Evolutionary conservation across 2,329 filamentous ascomycete species (phyloP).

Genomic region (Aspergillus persii): DNA sequence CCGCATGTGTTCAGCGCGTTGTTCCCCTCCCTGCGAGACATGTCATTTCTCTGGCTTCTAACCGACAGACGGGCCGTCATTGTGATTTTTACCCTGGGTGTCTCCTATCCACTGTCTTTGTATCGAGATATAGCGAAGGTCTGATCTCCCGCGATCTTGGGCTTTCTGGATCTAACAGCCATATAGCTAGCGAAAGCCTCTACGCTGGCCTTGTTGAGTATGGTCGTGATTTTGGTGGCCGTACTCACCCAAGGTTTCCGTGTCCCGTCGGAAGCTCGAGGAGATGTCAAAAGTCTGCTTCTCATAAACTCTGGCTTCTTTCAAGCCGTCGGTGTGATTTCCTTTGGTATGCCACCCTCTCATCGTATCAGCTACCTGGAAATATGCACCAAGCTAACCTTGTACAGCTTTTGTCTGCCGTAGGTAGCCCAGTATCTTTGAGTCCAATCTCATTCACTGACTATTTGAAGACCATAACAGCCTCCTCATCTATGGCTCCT

Average conservation of each 20-base stretch:
- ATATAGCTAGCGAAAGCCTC: conserved; percentile 88
- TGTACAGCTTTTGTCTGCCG: conserved; percentile 63
- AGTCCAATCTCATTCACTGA: conserved; percentile 16
- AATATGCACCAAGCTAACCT: conserved; percentile 30
- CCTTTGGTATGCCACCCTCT: conserved; percentile 68
- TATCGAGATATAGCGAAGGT: conserved; percentile 98
- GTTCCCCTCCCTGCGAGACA: conserved; percentile 70
- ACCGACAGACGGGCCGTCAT: conserved; percentile 81
- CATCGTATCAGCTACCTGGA: not conserved
- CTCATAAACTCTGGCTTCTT: conserved; percentile 86
- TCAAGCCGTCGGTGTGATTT: conserved; percentile 95
- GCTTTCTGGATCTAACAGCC: conserved; percentile 28
- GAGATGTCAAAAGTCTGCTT: conserved; percentile 67
- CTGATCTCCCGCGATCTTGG: conserved; percentile 24
- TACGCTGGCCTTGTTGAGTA: conserved; percentile 86
- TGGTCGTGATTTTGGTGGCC: conserved; percentile 84
- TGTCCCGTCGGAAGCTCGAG: conserved; percentile 69
- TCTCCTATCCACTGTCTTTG: conserved; percentile 87
- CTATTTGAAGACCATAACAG: conserved; percentile 75
- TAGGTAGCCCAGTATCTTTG: conserved; percentile 34
- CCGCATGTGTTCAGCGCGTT: conserved; percentile 82
- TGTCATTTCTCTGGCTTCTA: conserved; percentile 77
- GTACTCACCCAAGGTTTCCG: conserved; percentile 80
- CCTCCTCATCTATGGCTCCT: conserved; percentile 92
- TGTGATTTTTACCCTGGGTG: conserved; percentile 76